Conservation (phyloP, 1,284 basidiomycete genomes). For the Trichosporon asahii region DNA sequence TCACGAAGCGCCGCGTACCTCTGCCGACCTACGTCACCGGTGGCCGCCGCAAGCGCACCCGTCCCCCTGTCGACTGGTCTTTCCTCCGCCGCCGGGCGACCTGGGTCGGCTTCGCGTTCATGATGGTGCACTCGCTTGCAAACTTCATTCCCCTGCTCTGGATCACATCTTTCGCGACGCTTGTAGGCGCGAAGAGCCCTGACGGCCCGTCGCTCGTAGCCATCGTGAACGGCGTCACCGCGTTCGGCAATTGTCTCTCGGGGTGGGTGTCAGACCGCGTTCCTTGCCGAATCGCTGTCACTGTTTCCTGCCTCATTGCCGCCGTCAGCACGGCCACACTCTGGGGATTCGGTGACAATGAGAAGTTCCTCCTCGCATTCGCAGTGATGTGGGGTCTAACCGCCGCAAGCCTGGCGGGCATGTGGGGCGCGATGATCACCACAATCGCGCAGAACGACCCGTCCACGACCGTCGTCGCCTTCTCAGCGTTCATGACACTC, state of each 20-base stretch:
- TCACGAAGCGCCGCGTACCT: slow-evolving; percentile 46
- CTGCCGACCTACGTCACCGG: slow-evolving; percentile 7
- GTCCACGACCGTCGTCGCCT: slow-evolving; percentile 33
- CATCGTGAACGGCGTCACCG: slow-evolving; percentile 46
- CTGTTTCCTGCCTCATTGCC: slow-evolving; percentile 38
- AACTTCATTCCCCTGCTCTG: slow-evolving; percentile 49
- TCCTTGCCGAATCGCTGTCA: slow-evolving; percentile 35
- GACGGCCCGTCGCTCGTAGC: slow-evolving; percentile 45
- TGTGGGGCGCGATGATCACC: slow-evolving; percentile 41
- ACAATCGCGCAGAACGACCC: slow-evolving; percentile 45
- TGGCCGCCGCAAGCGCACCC: neutral
- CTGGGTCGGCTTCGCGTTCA: slow-evolving; percentile 32
- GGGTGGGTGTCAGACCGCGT: slow-evolving; percentile 45
- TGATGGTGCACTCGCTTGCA: slow-evolving; percentile 43
- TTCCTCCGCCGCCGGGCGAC: slow-evolving; percentile 33
- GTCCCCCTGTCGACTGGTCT: slow-evolving; percentile 24
- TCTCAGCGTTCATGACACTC: slow-evolving; percentile 42
- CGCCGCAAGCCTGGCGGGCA: slow-evolving; percentile 33
- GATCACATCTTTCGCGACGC: slow-evolving; percentile 40
- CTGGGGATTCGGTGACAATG: slow-evolving; percentile 48
- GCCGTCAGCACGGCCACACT: slow-evolving; percentile 43
- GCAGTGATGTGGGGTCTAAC: slow-evolving; percentile 36
- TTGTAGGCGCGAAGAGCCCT: slow-evolving; percentile 36
- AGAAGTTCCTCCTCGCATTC: slow-evolving; percentile 32
- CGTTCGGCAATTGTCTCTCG: slow-evolving; percentile 27